Base-by-base conservation (phyloP, 352 stramenopile genomes). In the Phytophthora ohioensis region DNA sequence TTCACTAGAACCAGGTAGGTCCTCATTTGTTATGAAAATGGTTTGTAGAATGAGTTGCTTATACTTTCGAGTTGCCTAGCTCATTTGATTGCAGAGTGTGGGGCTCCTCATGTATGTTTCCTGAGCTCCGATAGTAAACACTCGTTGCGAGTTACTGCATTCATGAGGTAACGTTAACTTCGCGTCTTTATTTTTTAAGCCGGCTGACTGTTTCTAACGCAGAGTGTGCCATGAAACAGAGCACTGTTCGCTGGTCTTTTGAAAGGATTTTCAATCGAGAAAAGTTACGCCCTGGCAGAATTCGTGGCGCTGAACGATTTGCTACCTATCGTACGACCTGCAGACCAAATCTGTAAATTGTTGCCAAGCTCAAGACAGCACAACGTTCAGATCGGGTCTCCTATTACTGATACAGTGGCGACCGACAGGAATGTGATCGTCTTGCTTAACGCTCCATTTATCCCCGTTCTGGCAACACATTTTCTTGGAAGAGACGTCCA, bases 71-170 rank as follows among this genome's bases (percentile, higher is more conserved):
- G 41, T 49, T 45, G 59, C 48, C 5, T 34, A 91, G 85, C 79
- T 34, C 75, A 76, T 65, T 71, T 88, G 54, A 65, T 93, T 67
- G 74, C 82, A 6, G 73, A 72, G 6, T 81, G 77, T 39, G 85
- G 82, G 11, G 67, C 76, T 17, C 51, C 73, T 31, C 82, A 84
- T 27, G 78, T 93, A 12, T 84, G 88, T 49, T 93, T 80, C 53
- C 52, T 91, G 49, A 90, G 77, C 46, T 84, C 85, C 7, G 72
- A 64, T 1, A 75, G 47, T n/a, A 67, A 63, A 46, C 77, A 80
- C 30, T 77, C 67, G 8, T 39, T 71, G 31, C 71, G 81, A 45
- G 81, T 80, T 34, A 73, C 68, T 34, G 57, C 76, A 10, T 93
- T 91, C 49, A 71, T 93, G 43, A 57, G 79, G 85, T 90, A 79